Percentiles rank a stretch among this genome's conserved stretches.
These are phyloP conservation scores for Ilyonectria mors-panacis DNA, from an alignment of 2,329 filamentous ascomycete species.

Conservation along the genomic window DNA sequence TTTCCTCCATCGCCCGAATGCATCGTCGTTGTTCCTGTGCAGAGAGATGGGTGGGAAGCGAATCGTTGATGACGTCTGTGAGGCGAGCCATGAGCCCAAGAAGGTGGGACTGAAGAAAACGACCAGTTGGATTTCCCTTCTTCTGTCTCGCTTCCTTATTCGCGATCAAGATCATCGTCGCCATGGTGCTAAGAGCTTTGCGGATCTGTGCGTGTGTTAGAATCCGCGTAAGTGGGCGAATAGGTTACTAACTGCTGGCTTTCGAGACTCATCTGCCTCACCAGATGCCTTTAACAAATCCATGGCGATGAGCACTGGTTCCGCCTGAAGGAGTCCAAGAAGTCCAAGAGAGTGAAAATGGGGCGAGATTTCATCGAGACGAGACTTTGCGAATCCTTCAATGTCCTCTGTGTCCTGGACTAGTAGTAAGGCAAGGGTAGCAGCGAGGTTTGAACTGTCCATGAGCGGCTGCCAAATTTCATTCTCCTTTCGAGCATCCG, in stretches of 20 bases:
- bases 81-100: conserved; percentile 90
- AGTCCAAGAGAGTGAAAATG: conserved; percentile 79
- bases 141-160: conserved; percentile 62
- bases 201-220: conserved; percentile 60
- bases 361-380: conserved; percentile 77
- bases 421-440: conserved; percentile 72
- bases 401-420: conserved; percentile 70
- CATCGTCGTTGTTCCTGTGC: conserved; percentile 81
- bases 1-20: conserved; percentile 87
- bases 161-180: conserved; percentile 56
- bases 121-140: conserved; percentile 72
- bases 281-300: conserved; percentile 87
- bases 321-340: conserved; percentile 78
- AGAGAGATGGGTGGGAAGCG: conserved; percentile 66
- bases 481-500: conserved; percentile 79
- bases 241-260: conserved; percentile 66
- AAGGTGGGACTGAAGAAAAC: conserved; percentile 86
- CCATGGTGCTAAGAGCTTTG: conserved; percentile 64
- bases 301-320: conserved; percentile 82
- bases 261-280: conserved; percentile 73
- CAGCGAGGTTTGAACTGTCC: conserved; percentile 69
- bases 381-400: conserved; percentile 77
- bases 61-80: conserved; percentile 83
- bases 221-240: neutral
- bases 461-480: conserved; percentile 72